Base-by-base conservation (phyloP, 352 stramenopile species). In the Phytophthora aleatoria region DNA sequence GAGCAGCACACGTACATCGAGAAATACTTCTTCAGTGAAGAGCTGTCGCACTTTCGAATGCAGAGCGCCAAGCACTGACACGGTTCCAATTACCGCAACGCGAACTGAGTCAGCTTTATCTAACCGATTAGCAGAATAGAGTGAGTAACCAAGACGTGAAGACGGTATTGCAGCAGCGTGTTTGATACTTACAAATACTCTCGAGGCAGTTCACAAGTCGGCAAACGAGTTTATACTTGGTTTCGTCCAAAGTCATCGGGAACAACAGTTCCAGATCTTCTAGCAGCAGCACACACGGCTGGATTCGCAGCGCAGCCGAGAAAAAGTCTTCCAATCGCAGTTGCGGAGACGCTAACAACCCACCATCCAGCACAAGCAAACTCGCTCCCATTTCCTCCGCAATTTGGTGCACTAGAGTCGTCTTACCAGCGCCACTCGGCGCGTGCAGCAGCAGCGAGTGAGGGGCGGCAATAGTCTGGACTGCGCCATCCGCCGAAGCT, bases 231-330 rank as follows among this genome's bases (percentile, higher is more conserved):
- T 87, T 87, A 67, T 90, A 87, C 63, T 90, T 91, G 30, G 63
- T 75, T 49, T 89, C 85, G n/a, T 92, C 77, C 20, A 93, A 55
- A 4, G 71, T 80, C 31, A 73, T 74, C 0, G 87, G 85, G 31
- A 93, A 96, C 36, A 94, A 61, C 13, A 92, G 51, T 48, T 96
- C 87, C 1, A 96, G 61, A 36, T 94, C 77, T 54, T 94, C 83
- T 3, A 96, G 47, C 16, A 90, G 42, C 20, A 96, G 41, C 15
- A 96, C 55, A 27, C 79, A 76, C 2, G 87, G 87, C 38, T 93
- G 83, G 42, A 91, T 86, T 33, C 84, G 82, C 16, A 92, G 35
- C 3, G 79, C 83, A n/a, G 80, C 84, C 1, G 75, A 81, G 39
- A 94, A 93, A 16, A 92, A 73, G 16, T 90, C 69, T 53, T 88